Evolutionary conservation across 495 filamentous ascomycete species (phyloP).

Genomic region (Penicillium crystallinum): DNA sequence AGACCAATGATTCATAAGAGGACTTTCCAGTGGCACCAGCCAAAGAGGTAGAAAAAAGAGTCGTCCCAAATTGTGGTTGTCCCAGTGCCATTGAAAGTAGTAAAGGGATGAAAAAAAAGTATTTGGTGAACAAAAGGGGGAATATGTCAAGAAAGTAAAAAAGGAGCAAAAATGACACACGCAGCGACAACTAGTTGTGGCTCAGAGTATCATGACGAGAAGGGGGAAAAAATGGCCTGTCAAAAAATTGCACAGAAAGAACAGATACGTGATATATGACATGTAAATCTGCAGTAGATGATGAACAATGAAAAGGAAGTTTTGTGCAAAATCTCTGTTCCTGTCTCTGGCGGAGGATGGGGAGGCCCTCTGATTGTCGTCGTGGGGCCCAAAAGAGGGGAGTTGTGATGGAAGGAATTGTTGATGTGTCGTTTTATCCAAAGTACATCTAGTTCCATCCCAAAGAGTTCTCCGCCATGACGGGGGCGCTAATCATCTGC

Average conservation of each 20-base stretch:
- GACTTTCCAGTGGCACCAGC: constrained; percentile 13
- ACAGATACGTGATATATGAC: constrained; percentile 26
- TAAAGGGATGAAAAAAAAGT: constrained; percentile 14
- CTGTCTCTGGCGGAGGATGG: constrained; percentile 3
- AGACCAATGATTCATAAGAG: constrained; percentile 20
- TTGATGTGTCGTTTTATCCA: constrained; percentile 6
- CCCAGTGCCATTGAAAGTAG: constrained; percentile 19
- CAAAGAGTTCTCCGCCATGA: constrained; percentile 95
- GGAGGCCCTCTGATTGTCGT: constrained; percentile 5
- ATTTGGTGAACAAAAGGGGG: constrained; percentile 27
- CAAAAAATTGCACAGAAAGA: constrained; percentile 28
- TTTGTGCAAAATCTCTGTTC: constrained; percentile 23
- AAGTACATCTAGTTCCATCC: constrained; percentile 78
- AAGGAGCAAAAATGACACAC: constrained; percentile 16
- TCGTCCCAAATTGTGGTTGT: constrained; percentile 22
- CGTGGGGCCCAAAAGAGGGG: neutral
- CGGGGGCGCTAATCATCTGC: constrained; percentile 74
- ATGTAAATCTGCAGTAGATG: constrained; percentile 18
- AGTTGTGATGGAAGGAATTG: neutral
- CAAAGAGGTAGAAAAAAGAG: constrained; percentile 9
- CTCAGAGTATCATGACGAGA: constrained; percentile 27
- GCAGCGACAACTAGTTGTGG: constrained; percentile 13
- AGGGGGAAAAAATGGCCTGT: constrained; percentile 22
- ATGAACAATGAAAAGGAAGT: constrained; percentile 26
- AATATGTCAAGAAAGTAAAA: constrained; percentile 25